Conservation (phyloP, 768 basidiomycete species). For the Psilocybe azurescens region DNA sequence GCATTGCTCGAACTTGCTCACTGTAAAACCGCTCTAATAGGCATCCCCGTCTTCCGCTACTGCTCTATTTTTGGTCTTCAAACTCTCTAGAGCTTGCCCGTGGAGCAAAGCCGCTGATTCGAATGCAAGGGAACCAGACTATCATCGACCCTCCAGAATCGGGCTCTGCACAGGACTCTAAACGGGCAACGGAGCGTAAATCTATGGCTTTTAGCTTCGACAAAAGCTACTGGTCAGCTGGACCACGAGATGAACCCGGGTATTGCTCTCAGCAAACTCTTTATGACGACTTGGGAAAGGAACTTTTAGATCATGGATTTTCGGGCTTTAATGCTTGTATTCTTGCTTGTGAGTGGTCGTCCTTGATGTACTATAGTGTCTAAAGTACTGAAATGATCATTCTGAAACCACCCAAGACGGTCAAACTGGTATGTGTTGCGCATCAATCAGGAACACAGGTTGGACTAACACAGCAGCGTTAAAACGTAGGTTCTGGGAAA, state of each 20-base stretch:
- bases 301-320: constrained; percentile 94
- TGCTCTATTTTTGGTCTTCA: not conserved
- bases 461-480: constrained; percentile 9
- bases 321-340: constrained; percentile 98
- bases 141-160: constrained; percentile 88
- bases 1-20: constrained; percentile 27
- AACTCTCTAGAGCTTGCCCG: constrained; percentile 77
- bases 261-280: constrained; percentile 96
- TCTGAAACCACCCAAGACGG: constrained; percentile 51
- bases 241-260: constrained; percentile 83
- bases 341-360: constrained; percentile 84
- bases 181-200: constrained; percentile 90
- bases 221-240: constrained; percentile 98
- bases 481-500: constrained; percentile 78
- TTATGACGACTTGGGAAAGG: constrained; percentile 93
- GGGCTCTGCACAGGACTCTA: constrained; percentile 69
- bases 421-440: constrained; percentile 74
- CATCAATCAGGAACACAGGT: not conserved
- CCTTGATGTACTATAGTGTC: not conserved
- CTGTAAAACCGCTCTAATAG: not conserved
- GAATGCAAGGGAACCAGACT: constrained; percentile 95
- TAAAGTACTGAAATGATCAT: constrained; percentile 2
- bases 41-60: not conserved
- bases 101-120: constrained; percentile 92
- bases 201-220: constrained; percentile 93